Conservation (phyloP, 2,329 filamentous ascomycete genomes). For the Fusarium torreyae region DNA sequence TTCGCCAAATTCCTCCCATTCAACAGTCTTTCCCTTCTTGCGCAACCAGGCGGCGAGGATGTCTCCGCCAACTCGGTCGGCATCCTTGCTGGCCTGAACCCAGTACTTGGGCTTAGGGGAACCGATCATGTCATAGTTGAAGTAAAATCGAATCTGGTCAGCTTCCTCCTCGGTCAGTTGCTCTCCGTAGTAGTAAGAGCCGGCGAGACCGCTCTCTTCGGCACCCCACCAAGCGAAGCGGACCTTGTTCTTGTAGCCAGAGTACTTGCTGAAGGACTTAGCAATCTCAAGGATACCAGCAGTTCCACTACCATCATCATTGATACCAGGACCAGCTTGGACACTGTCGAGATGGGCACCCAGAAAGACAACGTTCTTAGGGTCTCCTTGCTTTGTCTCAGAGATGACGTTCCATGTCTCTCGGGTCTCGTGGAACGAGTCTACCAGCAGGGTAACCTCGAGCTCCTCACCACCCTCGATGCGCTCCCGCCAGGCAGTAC, state of each 20-base stretch:
- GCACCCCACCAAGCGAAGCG: constrained; percentile 62
- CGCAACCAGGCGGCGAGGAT: constrained; percentile 55
- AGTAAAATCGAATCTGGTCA: constrained; percentile 75
- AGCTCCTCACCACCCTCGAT: constrained; percentile 55
- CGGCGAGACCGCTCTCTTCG: constrained; percentile 61
- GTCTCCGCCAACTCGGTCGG: constrained; percentile 55
- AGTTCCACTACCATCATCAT: constrained; percentile 60
- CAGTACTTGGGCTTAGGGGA: constrained; percentile 58
- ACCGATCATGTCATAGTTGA: constrained; percentile 82
- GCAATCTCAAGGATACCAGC: constrained; percentile 58
- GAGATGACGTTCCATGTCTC: constrained; percentile 60
- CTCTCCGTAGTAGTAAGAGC: constrained; percentile 59
- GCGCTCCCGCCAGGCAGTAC: constrained; percentile 54
- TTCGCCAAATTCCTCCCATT: constrained; percentile 55
- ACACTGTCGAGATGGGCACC: constrained; percentile 61
- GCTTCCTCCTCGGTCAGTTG: constrained; percentile 56
- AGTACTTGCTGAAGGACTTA: constrained; percentile 56
- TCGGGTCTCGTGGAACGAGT: constrained; percentile 56
- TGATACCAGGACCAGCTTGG: constrained; percentile 58
- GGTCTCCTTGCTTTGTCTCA: constrained; percentile 61
- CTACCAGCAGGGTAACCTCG: constrained; percentile 55
- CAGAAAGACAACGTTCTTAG: constrained; percentile 60
- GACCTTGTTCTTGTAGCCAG: constrained; percentile 60
- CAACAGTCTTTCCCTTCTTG: constrained; percentile 54
- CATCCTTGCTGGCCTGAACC: constrained; percentile 59